phyloP scores from a whole-genome alignment of 257 asterid species.

The Solanum pinnatisectum region DNA sequence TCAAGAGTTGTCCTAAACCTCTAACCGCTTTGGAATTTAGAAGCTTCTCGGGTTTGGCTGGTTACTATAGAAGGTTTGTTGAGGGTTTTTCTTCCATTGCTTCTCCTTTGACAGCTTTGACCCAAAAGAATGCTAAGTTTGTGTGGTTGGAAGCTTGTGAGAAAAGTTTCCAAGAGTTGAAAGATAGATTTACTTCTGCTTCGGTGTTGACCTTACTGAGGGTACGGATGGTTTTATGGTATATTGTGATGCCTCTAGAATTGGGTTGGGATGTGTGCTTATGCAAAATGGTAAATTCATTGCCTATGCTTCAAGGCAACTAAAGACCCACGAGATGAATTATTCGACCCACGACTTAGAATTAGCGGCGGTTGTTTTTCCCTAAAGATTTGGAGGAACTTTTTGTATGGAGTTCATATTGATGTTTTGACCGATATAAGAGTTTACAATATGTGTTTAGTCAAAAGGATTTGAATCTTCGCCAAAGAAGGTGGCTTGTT shows the following conservation, averaged over 20 bases:
- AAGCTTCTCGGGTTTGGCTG: not conserved
- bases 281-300: not conserved
- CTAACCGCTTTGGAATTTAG: not conserved
- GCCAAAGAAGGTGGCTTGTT: not conserved
- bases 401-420: not conserved
- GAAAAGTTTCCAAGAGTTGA: not conserved
- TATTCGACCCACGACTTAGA: not conserved
- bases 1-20: not conserved
- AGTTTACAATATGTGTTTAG: not conserved
- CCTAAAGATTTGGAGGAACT: not conserved
- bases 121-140: not conserved
- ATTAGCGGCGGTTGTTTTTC: too few relatives aligned
- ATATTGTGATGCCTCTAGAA: not conserved
- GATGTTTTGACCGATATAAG: not conserved
- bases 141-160: not conserved
- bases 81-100: not conserved
- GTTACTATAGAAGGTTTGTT: not conserved
- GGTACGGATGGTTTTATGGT: not conserved
- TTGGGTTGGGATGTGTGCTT: not conserved
- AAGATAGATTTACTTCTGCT: not conserved
- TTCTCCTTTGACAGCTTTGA: not conserved
- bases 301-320: not conserved
- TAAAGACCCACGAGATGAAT: not conserved
- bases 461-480: too few relatives aligned
- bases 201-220: not conserved